phyloP scores from a whole-genome alignment of 2,329 filamentous ascomycete genomes.

The Domatiomyces globalis region DNA sequence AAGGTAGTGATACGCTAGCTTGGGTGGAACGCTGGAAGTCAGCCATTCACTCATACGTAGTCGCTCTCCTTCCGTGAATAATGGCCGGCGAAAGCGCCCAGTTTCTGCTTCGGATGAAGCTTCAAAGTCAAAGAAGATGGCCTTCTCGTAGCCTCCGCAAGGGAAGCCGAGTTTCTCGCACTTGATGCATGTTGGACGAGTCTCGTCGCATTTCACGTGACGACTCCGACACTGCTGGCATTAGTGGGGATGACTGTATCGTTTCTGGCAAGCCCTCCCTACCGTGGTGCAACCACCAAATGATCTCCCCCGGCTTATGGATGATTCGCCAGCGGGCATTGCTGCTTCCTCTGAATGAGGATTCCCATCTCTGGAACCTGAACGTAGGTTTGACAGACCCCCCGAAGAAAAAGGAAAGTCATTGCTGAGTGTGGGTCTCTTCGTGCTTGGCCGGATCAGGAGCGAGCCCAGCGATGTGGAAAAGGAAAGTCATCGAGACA shows the following conservation, averaged over 20 bases:
- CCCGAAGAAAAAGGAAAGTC: too few relatives aligned
- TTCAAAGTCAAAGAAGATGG: constrained; percentile 25
- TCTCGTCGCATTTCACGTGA: constrained; percentile 35
- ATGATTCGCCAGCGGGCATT: too few relatives aligned
- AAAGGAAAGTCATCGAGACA: constrained; percentile 1
- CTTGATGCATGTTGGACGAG: constrained; percentile 27
- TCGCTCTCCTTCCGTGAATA: constrained; percentile 29
- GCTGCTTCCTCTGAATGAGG: too few relatives aligned
- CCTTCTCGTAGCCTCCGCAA: constrained; percentile 30
- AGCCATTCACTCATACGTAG: constrained; percentile 25
- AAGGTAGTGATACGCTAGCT: constrained; percentile 9
- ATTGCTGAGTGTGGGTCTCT: too few relatives aligned
- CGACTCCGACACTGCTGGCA: constrained; percentile 24
- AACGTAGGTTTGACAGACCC: too few relatives aligned
- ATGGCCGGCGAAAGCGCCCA: constrained; percentile 28
- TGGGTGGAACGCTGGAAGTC: constrained; percentile 22
- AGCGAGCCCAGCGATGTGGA: neutral
- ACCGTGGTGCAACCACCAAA: constrained; percentile 10
- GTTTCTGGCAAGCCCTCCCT: neutral
- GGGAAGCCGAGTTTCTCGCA: constrained; percentile 24
- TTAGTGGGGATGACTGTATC: neutral
- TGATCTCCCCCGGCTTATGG: constrained; percentile 1
- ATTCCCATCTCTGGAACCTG: too few relatives aligned
- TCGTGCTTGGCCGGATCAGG: too few relatives aligned
- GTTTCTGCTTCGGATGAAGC: constrained; percentile 9